These are phyloP conservation scores for Huntiella savannae DNA, from an alignment of 2,329 filamentous ascomycete genomes.

Conservation along the genomic window DNA sequence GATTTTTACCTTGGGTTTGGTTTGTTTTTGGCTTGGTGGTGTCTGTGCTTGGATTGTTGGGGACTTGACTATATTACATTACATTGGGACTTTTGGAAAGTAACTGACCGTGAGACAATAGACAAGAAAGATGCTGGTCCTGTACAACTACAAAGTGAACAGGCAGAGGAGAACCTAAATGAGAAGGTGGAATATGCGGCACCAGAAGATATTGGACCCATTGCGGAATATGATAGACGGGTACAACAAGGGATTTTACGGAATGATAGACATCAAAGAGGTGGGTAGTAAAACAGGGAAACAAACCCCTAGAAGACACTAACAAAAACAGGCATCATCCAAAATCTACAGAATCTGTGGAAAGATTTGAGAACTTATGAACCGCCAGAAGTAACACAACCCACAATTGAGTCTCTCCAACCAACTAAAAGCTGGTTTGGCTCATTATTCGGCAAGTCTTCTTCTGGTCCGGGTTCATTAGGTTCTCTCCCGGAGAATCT, in stretches of 20 bases:
- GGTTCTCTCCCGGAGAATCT: conserved; percentile 48
- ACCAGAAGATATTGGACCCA: conserved; percentile 37
- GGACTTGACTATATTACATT: too few relatives aligned
- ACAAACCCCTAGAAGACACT: background rate
- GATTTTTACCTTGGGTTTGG: too few relatives aligned
- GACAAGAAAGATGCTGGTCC: too few relatives aligned
- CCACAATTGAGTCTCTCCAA: conserved; percentile 51
- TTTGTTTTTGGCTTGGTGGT: too few relatives aligned
- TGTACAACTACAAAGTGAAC: too few relatives aligned
- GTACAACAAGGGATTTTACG: conserved; percentile 55
- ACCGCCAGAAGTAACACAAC: conserved; percentile 56
- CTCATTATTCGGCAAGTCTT: conserved; percentile 39
- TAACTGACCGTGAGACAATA: too few relatives aligned
- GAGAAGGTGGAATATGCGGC: background rate
- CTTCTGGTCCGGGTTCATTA: conserved; percentile 17
- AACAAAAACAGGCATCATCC: conserved; percentile 51
- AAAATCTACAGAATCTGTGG: conserved; percentile 75
- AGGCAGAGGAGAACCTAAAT: too few relatives aligned
- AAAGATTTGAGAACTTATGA: conserved; percentile 59
- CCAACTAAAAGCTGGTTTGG: conserved; percentile 34
- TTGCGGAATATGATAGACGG: conserved; percentile 73
- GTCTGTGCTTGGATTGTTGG: too few relatives aligned
- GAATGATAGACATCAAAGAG: conserved; percentile 82
- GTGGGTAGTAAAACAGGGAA: conserved; percentile 21
- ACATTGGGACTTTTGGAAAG: too few relatives aligned